phyloP scores from a whole-genome alignment of 352 stramenopile species.

The Phytophthora parvispora region DNA sequence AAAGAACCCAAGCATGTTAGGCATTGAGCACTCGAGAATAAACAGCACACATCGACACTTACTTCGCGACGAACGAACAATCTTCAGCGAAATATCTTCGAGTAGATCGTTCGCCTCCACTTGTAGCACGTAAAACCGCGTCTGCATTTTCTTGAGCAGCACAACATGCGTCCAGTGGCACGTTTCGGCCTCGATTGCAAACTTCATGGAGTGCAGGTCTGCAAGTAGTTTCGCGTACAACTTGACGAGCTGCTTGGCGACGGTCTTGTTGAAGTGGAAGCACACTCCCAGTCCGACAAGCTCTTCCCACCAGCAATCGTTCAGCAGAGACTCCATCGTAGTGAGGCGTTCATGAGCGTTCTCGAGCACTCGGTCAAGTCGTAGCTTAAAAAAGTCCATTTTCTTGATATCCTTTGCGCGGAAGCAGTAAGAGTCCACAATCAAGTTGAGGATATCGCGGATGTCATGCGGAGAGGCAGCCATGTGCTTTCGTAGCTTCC shows the following conservation, averaged over 20 bases:
- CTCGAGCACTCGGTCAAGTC: slow-evolving; percentile 61
- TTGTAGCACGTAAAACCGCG: slow-evolving; percentile 75
- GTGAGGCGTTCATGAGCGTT: slow-evolving; percentile 46
- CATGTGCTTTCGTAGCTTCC: slow-evolving; percentile 58
- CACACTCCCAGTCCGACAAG: slow-evolving; percentile 58
- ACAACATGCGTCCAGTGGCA: slow-evolving; percentile 69
- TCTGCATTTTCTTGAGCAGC: slow-evolving; percentile 74
- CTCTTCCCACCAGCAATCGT: slow-evolving; percentile 83
- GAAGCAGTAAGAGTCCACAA: slow-evolving; percentile 87
- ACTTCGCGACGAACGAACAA: slow-evolving; percentile 37
- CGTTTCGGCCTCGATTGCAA: slow-evolving; percentile 76
- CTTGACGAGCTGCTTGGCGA: slow-evolving; percentile 75
- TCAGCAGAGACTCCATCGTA: slow-evolving; percentile 67
- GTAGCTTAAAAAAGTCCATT: slow-evolving; percentile 83
- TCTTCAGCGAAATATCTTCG: slow-evolving; percentile 66
- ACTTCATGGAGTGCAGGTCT: slow-evolving; percentile 78
- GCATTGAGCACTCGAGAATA: background rate
- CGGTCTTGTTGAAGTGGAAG: slow-evolving; percentile 80
- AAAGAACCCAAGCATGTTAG: slow-evolving; percentile 7
- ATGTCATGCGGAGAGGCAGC: slow-evolving; percentile 65
- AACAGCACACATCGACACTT: slow-evolving; percentile 1
- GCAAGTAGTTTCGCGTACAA: slow-evolving; percentile 66
- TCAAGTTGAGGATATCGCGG: slow-evolving; percentile 80
- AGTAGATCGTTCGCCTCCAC: slow-evolving; percentile 72
- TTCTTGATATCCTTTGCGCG: slow-evolving; percentile 77